Evolutionary conservation across 1,284 basidiomycete species (phyloP).

Genomic region (Tilletia caries): DNA sequence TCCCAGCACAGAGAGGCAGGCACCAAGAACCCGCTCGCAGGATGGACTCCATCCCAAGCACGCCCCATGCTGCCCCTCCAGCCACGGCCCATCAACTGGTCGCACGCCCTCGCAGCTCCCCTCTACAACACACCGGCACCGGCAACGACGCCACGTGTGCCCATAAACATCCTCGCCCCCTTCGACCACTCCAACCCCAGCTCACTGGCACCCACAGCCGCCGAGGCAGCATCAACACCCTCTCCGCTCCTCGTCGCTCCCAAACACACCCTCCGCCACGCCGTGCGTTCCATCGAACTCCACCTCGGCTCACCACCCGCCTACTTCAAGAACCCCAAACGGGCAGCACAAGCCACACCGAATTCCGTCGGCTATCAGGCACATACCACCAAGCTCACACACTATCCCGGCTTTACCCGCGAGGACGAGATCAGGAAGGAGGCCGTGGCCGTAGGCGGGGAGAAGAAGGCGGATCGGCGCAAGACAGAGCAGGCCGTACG

Average conservation of each 20-base stretch:
- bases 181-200: background rate
- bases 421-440: background rate
- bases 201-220: background rate
- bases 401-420: slow-evolving; percentile 1
- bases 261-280: slow-evolving; percentile 3
- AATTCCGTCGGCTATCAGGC: background rate
- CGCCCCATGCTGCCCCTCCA: slow-evolving; percentile 10
- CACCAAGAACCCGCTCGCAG: background rate
- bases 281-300: slow-evolving; percentile 8
- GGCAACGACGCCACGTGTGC: background rate
- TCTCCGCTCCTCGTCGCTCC: background rate
- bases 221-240: background rate
- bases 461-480: background rate
- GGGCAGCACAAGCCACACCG: background rate
- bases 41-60: background rate
- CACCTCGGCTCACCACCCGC: background rate
- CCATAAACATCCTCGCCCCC: background rate
- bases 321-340: no score
- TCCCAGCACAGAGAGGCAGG: no score
- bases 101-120: background rate
- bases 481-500: background rate
- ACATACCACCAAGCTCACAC: background rate
- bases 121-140: background rate
- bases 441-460: background rate
- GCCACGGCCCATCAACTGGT: background rate